A percentile compares a stretch with the other conserved stretches of the same genome.
phyloP scores from a whole-genome alignment of 768 basidiomycete genomes.

The Suillus americanus region DNA sequence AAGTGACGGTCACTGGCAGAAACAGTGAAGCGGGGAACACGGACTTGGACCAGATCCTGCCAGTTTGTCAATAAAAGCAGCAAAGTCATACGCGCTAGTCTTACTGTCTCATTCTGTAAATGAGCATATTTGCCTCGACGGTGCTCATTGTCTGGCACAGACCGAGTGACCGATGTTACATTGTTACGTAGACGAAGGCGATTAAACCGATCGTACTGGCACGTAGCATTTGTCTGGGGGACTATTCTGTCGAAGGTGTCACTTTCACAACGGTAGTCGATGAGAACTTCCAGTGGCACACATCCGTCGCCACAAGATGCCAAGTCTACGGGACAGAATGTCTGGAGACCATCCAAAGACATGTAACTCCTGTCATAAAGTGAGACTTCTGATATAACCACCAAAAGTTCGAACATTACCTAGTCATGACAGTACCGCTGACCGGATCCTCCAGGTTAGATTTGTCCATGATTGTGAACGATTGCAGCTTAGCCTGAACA shows the following conservation, averaged over 20 bases:
- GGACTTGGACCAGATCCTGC: conserved; percentile 79
- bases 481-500: conserved; percentile 75
- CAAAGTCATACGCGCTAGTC: conserved; percentile 13
- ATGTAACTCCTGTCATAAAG: conserved; percentile 63
- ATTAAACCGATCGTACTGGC: conserved; percentile 95
- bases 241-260: conserved; percentile 86
- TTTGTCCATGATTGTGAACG: conserved; percentile 79
- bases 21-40: conserved; percentile 85
- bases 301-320: conserved; percentile 46
- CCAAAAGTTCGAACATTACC: conserved; percentile 43
- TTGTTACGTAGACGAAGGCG: conserved; percentile 79
- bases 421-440: conserved; percentile 81
- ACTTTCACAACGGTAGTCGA: conserved; percentile 83
- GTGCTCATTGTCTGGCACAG: conserved; percentile 36
- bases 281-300: conserved; percentile 88
- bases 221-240: conserved; percentile 80
- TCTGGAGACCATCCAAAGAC: conserved; percentile 78
- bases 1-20: conserved; percentile 83
- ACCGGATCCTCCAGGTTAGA: conserved; percentile 78
- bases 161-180: conserved; percentile 50
- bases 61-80: conserved; percentile 11
- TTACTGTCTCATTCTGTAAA: conserved; percentile 63
- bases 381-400: conserved; percentile 1
- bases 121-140: conserved; percentile 39
- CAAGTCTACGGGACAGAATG: conserved; percentile 69